phyloP scores from a whole-genome alignment of 306 rosid genomes.

The Ceratonia siliqua region DNA sequence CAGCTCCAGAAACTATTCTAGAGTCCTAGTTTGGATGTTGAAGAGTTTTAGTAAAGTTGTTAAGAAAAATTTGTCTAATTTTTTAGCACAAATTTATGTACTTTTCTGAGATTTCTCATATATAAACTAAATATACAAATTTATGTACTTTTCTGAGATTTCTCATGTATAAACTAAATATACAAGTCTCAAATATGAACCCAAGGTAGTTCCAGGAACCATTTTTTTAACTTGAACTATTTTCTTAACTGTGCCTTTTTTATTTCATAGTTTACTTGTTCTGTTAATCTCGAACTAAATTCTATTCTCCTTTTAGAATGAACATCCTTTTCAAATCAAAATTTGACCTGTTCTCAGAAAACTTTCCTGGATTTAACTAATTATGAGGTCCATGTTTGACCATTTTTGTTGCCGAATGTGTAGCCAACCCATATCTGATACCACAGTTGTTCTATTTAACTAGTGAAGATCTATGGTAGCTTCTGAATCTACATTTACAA shows the following conservation, averaged over 20 bases:
- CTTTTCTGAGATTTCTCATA: not conserved
- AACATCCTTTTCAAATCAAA: not conserved
- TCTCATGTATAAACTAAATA: not conserved
- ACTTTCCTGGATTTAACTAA: not conserved
- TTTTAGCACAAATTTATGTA: not conserved
- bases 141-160: not conserved
- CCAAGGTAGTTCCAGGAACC: not conserved
- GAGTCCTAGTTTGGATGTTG: slow-evolving; percentile 10
- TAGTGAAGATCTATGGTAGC: not conserved
- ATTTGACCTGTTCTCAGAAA: not conserved
- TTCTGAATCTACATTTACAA: not conserved
- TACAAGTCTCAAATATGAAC: not conserved
- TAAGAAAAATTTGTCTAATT: not conserved
- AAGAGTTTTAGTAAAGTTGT: slow-evolving; percentile 14
- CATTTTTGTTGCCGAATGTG: slow-evolving; percentile 7
- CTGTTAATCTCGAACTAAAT: not conserved
- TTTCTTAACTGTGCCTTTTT: not conserved
- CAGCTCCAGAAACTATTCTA: slow-evolving; percentile 5
- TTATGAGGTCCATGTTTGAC: not conserved
- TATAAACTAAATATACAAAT: not conserved
- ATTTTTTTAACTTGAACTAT: not conserved
- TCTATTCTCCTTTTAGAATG: not conserved
- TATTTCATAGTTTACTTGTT: not conserved
- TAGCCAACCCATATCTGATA: not conserved
- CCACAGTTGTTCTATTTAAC: not conserved